These are phyloP conservation scores for Saturnispora dispora DNA, from an alignment of 805 yeast genomes.

Conservation along the genomic window DNA sequence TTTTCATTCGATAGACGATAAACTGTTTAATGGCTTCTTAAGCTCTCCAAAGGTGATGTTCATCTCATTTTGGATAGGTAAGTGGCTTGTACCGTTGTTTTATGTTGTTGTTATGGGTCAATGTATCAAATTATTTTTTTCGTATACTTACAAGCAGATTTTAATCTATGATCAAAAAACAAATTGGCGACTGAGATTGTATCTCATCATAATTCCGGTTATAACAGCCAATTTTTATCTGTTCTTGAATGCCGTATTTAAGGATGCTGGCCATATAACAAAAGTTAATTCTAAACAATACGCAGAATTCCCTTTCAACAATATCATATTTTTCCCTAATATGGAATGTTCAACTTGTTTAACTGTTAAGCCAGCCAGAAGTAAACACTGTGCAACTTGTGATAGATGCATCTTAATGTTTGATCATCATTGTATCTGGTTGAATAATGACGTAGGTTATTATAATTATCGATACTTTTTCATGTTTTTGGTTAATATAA, in stretches of 20 bases:
- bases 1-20: slow-evolving; percentile 19
- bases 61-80: slow-evolving; percentile 15
- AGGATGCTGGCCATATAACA: slow-evolving; percentile 34
- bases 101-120: slow-evolving; percentile 30
- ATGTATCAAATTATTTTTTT: slow-evolving; percentile 21
- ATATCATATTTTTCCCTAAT: slow-evolving; percentile 33
- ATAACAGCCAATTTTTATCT: slow-evolving; percentile 28
- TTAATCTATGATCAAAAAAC: slow-evolving; percentile 9
- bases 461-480: slow-evolving; percentile 43
- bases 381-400: slow-evolving; percentile 69
- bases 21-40: slow-evolving; percentile 19
- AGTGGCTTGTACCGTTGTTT: slow-evolving; percentile 38
- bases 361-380: slow-evolving; percentile 62
- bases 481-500: slow-evolving; percentile 28
- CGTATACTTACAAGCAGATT: slow-evolving; percentile 15
- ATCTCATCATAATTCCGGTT: slow-evolving; percentile 25
- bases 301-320: slow-evolving; percentile 29
- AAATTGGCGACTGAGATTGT: slow-evolving; percentile 11
- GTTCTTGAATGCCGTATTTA: slow-evolving; percentile 31
- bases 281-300: slow-evolving; percentile 4
- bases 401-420: slow-evolving; percentile 52
- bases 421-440: slow-evolving; percentile 55
- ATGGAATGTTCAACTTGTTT: slow-evolving; percentile 42
- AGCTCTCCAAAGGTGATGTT: slow-evolving; percentile 9
- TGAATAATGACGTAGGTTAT: slow-evolving; percentile 49